Evolutionary conservation across 169 alveolate species (phyloP).

Genomic region (Eimeria acervulina): DNA sequence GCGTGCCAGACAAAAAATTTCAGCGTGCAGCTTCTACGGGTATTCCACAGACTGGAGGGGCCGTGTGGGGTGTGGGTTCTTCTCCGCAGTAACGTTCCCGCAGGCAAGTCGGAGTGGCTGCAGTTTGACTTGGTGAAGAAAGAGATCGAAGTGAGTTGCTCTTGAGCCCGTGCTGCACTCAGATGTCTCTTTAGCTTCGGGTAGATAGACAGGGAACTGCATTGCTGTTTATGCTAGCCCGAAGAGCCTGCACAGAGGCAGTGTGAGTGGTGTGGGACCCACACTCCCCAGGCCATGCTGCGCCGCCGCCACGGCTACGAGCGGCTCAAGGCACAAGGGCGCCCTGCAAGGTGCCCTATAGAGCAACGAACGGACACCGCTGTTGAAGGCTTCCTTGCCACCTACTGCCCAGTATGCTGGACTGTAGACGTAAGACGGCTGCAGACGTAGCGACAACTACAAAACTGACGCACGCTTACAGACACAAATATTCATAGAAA

Average conservation of each 20-base stretch:
- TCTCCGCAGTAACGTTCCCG: constrained; percentile 39
- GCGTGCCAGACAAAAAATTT: no score
- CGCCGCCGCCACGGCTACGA: constrained; percentile 71
- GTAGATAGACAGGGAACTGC: background rate
- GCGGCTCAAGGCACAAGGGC: constrained; percentile 66
- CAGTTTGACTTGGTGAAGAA: constrained; percentile 45
- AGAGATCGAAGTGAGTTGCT: constrained; percentile 42
- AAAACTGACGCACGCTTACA: background rate
- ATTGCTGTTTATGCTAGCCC: background rate
- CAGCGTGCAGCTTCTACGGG: no score
- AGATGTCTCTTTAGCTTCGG: background rate
- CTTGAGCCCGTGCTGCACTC: background rate
- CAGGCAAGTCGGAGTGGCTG: constrained; percentile 65
- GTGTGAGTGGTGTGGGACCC: background rate
- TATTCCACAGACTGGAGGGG: background rate
- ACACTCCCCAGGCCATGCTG: background rate
- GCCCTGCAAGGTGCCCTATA: constrained; percentile 46
- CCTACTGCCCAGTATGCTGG: constrained; percentile 70
- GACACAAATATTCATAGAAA: background rate
- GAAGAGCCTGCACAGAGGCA: background rate
- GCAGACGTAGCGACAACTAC: background rate
- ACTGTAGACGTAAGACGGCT: constrained; percentile 45
- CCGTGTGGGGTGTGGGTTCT: background rate
- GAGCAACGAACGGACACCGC: background rate
- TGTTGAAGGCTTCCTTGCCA: background rate